Conservation (phyloP, 2,329 filamentous ascomycete species). For the Coniochaeta prunicola region DNA sequence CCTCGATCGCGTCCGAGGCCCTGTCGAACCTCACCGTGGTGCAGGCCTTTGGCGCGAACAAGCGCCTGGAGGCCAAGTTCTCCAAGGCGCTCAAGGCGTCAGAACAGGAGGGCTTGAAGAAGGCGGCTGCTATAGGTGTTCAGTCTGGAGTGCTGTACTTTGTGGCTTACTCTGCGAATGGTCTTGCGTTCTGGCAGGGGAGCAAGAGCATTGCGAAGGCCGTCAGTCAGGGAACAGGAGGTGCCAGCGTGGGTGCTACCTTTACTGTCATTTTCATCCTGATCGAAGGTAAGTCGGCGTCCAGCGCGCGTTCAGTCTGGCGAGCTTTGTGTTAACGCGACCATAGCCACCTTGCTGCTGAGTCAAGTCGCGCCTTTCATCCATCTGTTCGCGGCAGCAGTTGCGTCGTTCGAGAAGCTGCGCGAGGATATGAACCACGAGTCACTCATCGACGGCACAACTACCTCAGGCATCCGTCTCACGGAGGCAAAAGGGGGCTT, state of each 20-base stretch:
- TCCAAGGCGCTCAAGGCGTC: conserved; percentile 8
- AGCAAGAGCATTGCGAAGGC: conserved; percentile 30
- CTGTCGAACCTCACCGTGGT: conserved; percentile 57
- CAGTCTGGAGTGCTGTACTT: conserved; percentile 60
- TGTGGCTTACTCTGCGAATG: conserved; percentile 57
- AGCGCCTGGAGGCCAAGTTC: conserved; percentile 53
- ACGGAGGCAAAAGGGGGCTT: conserved; percentile 39
- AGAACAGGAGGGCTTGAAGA: conserved; percentile 41
- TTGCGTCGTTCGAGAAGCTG: conserved; percentile 51
- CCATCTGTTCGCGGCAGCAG: conserved; percentile 51
- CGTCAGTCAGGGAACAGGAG: conserved; percentile 20
- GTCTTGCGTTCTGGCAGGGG: conserved; percentile 60
- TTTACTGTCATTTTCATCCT: conserved; percentile 50
- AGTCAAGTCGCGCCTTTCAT: conserved; percentile 57
- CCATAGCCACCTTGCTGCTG: conserved; percentile 49
- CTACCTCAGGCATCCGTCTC: conserved; percentile 30
- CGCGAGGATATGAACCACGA: conserved; percentile 48
- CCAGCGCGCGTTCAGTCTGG: not conserved
- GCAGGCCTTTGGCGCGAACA: conserved; percentile 55
- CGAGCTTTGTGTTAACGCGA: not conserved
- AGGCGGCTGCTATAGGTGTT: conserved; percentile 45
- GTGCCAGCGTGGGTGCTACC: conserved; percentile 35
- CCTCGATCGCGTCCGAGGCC: conserved; percentile 56
- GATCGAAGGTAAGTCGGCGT: conserved; percentile 32
- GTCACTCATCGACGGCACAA: conserved; percentile 35